phyloP scores from a whole-genome alignment of 2,329 filamentous ascomycete species.

The Fusarium sp. region DNA sequence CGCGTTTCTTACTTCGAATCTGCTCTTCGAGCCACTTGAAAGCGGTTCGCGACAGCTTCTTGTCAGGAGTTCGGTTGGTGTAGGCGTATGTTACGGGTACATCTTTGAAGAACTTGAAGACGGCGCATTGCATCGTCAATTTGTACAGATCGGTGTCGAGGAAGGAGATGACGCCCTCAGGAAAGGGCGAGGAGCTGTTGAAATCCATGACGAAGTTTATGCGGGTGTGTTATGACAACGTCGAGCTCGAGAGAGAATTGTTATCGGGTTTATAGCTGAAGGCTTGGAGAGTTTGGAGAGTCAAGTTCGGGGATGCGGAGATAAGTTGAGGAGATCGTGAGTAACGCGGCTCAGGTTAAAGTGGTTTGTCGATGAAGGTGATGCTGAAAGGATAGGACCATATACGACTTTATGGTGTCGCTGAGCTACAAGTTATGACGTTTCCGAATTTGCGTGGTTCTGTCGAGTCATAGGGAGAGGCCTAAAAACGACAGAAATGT shows the following conservation, averaged over 20 bases:
- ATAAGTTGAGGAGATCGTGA: conserved; percentile 14
- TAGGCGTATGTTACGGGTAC: conserved; percentile 89
- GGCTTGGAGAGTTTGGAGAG: background rate
- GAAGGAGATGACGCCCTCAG: conserved; percentile 84
- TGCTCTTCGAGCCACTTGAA: conserved; percentile 89
- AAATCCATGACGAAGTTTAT: conserved; percentile 67
- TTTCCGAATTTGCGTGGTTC: background rate
- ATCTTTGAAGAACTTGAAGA: conserved; percentile 90
- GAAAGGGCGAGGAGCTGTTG: conserved; percentile 74
- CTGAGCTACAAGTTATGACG: conserved; percentile 1
- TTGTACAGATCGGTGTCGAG: conserved; percentile 92
- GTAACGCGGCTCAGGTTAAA: conserved; percentile 6
- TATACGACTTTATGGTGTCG: background rate
- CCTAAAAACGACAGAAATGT: conserved; percentile 27
- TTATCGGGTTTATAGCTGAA: background rate
- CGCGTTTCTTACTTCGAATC: conserved; percentile 74
- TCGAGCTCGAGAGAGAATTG: background rate
- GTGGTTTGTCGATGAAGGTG: background rate
- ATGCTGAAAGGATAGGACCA: conserved; percentile 12
- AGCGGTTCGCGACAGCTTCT: conserved; percentile 86
- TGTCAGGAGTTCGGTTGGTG: conserved; percentile 94
- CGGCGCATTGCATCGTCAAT: conserved; percentile 97
- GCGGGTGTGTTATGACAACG: background rate
- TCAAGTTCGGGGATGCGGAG: conserved; percentile 35
- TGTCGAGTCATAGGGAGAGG: conserved; percentile 18